These are phyloP conservation scores for Helichrysum umbraculigerum DNA, from an alignment of 129 eudicot genomes.

Conservation along the genomic window DNA sequence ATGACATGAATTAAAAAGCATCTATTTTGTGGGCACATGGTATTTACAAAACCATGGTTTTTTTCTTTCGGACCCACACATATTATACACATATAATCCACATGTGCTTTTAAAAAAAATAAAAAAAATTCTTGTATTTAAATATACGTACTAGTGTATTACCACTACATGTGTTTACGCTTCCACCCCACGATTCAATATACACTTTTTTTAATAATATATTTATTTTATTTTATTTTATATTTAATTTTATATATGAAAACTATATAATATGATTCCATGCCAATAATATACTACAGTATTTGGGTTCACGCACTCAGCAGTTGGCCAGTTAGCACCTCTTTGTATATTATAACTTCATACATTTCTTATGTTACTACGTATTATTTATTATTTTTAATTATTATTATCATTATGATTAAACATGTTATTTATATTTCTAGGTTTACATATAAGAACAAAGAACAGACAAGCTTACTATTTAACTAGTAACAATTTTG, in stretches of 20 bases:
- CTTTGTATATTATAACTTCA: too few species aligned
- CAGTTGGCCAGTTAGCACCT: too few species aligned
- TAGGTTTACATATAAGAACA: too few species aligned
- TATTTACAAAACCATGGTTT: conserved; percentile 28
- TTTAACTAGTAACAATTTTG: too few species aligned
- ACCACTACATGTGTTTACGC: conserved; percentile 20
- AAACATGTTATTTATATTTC: too few species aligned
- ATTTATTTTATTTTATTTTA: too few species aligned
- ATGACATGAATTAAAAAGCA: conserved; percentile 25
- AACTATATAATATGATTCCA: background rate
- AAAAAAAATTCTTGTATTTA: background rate
- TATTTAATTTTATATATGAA: too few species aligned
- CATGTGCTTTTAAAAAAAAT: conserved; percentile 33
- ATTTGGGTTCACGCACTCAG: background rate
- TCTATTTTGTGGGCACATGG: conserved; percentile 25
- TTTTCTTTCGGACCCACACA: conserved; percentile 1
- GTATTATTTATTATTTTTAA: too few species aligned
- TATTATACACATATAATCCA: conserved; percentile 18
- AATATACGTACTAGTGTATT: background rate
- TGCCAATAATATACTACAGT: background rate
- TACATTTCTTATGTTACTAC: too few species aligned
- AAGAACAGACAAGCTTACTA: too few species aligned
- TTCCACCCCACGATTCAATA: conserved; percentile 31
- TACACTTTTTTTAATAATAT: conserved; percentile 9
- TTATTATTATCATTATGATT: too few species aligned